Evolutionary conservation across 78 protist genomes (phyloP).

Genomic region (Tieghemostelium lacteum): DNA sequence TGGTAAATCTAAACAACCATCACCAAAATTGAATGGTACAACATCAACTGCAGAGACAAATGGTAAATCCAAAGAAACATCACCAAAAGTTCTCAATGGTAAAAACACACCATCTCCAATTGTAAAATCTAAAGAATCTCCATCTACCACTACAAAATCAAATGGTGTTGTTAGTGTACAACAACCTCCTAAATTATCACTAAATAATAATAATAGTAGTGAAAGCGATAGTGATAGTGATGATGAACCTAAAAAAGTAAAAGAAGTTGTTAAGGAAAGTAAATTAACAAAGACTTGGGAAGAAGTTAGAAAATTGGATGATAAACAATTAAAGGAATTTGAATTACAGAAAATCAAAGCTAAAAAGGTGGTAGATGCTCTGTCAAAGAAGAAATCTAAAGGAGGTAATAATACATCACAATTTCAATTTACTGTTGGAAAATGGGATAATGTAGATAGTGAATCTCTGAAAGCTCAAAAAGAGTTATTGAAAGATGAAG

Average conservation of each 20-base stretch:
- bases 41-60: neutral
- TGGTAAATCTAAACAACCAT: no score
- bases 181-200: neutral
- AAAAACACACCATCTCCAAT: conserved; percentile 1
- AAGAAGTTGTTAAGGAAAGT: neutral
- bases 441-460: conserved; percentile 32
- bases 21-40: neutral
- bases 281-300: conserved; percentile 1
- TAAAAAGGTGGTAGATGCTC: neutral
- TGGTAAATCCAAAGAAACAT: neutral
- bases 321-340: conserved; percentile 2
- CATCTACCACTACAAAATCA: conserved; percentile 1
- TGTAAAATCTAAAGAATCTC: no score
- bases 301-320: neutral
- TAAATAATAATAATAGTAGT: neutral
- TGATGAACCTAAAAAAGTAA: conserved; percentile 4
- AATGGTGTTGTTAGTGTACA: neutral
- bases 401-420: no score
- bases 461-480: conserved; percentile 31
- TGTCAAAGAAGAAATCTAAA: neutral
- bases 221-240: neutral
- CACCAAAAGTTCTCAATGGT: neutral
- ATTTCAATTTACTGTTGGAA: conserved; percentile 9
- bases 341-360: no score
- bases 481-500: conserved; percentile 37